A percentile compares a stretch with the other conserved stretches of the same genome.
phyloP scores from a whole-genome alignment of 2,329 filamentous ascomycete genomes.

The Chaetomiaceae sp. region DNA sequence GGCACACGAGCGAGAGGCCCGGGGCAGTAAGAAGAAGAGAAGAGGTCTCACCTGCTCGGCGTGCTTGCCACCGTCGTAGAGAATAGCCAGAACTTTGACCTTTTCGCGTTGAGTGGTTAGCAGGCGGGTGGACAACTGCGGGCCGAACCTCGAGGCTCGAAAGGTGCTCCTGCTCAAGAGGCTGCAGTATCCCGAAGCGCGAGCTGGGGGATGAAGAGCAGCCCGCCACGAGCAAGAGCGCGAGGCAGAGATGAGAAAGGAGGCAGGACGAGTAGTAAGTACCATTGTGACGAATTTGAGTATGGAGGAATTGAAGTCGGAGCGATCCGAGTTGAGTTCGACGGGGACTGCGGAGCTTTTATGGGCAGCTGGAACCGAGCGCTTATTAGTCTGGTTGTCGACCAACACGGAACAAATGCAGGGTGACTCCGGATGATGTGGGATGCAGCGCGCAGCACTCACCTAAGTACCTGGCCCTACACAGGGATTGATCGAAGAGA shows the following conservation, averaged over 20 bases:
- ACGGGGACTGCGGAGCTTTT: neutral
- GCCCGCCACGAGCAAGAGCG: slow-evolving; percentile 7
- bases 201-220: neutral
- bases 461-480: no score
- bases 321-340: neutral
- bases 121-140: slow-evolving; percentile 37
- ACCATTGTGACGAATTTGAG: slow-evolving; percentile 22
- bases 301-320: neutral
- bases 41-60: slow-evolving; percentile 66
- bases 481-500: neutral
- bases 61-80: slow-evolving; percentile 89
- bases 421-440: neutral
- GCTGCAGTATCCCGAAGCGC: neutral
- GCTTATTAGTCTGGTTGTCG: neutral
- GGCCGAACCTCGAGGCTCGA: neutral
- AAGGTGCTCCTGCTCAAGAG: neutral
- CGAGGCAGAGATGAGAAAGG: slow-evolving; percentile 1
- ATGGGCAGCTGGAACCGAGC: neutral
- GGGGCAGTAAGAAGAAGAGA: neutral
- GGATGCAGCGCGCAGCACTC: neutral
- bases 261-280: slow-evolving; percentile 13
- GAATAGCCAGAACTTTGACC: slow-evolving; percentile 92
- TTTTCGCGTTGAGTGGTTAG: slow-evolving; percentile 50
- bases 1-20: neutral
- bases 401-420: neutral